phyloP scores from a whole-genome alignment of 1,284 basidiomycete species.

The Rhizoctonia solani region DNA sequence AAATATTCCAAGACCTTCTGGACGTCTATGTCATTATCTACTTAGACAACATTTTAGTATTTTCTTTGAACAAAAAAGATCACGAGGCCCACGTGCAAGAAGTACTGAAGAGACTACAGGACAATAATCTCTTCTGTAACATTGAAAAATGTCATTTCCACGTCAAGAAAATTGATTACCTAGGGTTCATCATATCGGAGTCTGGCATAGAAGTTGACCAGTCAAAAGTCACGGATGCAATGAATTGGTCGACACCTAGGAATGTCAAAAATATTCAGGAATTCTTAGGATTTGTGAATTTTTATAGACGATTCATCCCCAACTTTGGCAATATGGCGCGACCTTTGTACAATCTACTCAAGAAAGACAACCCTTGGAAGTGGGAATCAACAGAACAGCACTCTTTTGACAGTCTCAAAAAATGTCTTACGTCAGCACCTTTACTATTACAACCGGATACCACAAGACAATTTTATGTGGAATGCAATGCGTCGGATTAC shows the following conservation, averaged over 20 bases:
- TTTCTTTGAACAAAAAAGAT: conserved; percentile 16
- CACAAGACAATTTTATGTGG: background rate
- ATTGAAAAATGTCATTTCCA: conserved; percentile 43
- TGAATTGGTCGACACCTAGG: conserved; percentile 1
- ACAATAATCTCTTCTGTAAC: conserved; percentile 39
- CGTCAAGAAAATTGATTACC: conserved; percentile 42
- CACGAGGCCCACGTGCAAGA: conserved; percentile 17
- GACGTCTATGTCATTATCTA: conserved; percentile 27
- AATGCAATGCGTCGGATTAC: conserved; percentile 23
- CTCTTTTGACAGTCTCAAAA: background rate
- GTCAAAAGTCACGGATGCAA: background rate
- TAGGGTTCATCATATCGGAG: conserved; percentile 32
- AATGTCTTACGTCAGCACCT: background rate
- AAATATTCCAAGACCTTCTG: conserved; percentile 22
- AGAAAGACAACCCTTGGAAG: background rate
- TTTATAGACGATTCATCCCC: conserved; percentile 46
- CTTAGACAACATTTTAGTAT: conserved; percentile 38
- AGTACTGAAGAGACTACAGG: conserved; percentile 32
- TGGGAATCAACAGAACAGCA: background rate
- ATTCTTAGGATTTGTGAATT: conserved; percentile 35
- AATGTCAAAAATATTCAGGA: conserved; percentile 4
- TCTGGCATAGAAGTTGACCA: background rate
- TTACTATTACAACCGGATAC: background rate
- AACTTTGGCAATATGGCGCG: conserved; percentile 41
- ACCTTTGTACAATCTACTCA: conserved; percentile 39